phyloP scores from a whole-genome alignment of 331 rosid genomes.

The Rosa hybrid region DNA sequence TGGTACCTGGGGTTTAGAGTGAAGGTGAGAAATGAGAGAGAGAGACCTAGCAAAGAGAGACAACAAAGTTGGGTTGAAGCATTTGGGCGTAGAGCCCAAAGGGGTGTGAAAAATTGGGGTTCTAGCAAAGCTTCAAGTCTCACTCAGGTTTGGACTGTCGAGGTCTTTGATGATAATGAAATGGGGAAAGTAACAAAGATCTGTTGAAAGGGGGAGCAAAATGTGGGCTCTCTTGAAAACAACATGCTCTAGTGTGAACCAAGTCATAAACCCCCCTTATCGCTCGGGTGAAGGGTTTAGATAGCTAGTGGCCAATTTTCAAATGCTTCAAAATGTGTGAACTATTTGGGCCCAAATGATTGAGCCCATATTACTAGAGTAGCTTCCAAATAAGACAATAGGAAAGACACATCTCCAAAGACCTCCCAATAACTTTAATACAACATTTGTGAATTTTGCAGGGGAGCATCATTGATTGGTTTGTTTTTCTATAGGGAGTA shows the following conservation, averaged over 20 bases:
- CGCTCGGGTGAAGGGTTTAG: slow-evolving; percentile 5
- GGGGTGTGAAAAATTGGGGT: slow-evolving; percentile 20
- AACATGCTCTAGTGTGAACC: not conserved
- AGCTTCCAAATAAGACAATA: too few species aligned
- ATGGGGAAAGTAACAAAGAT: not conserved
- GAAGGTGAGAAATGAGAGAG: slow-evolving; percentile 28
- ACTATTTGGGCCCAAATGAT: not conserved
- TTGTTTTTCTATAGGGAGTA: too few species aligned
- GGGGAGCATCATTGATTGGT: too few species aligned
- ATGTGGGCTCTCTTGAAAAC: slow-evolving; percentile 18
- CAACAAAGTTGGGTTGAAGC: slow-evolving; percentile 24
- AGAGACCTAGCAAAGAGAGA: slow-evolving; percentile 11
- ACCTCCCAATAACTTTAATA: too few species aligned
- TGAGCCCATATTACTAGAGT: not conserved
- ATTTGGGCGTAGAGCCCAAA: slow-evolving; percentile 28
- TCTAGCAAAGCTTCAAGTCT: not conserved
- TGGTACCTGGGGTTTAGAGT: slow-evolving; percentile 31
- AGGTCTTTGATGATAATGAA: slow-evolving; percentile 16
- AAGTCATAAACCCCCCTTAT: slow-evolving; percentile 13
- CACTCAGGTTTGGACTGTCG: not conserved
- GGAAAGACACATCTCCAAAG: too few species aligned
- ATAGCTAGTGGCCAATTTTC: not conserved
- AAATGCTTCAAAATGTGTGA: not conserved
- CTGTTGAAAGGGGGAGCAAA: not conserved
- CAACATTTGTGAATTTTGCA: too few species aligned